Conservation (phyloP, 805 yeast species). For the Metschnikowia peoriensis region DNA sequence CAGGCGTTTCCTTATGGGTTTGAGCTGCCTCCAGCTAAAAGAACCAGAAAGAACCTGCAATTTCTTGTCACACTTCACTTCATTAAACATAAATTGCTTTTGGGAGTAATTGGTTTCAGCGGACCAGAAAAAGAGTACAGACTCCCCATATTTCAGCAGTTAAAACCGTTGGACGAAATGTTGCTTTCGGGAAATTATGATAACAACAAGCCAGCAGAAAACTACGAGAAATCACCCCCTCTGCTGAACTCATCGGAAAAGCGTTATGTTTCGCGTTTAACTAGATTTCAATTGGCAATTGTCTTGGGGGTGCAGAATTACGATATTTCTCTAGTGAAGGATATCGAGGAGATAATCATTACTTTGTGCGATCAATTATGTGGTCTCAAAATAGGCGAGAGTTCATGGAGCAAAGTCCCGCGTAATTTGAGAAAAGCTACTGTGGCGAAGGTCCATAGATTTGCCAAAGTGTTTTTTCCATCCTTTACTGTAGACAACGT, state of each 20-base stretch:
- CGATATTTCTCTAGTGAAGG: slow-evolving; percentile 52
- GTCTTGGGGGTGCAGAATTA: slow-evolving; percentile 19
- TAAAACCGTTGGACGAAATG: slow-evolving; percentile 6
- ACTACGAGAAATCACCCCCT: not conserved
- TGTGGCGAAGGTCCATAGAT: slow-evolving; percentile 46
- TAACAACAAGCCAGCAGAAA: not conserved
- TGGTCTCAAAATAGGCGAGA: slow-evolving; percentile 71
- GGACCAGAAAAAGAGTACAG: slow-evolving; percentile 14
- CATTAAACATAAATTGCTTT: not conserved
- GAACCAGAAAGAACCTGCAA: not conserved
- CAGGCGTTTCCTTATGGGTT: not conserved
- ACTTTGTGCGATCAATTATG: slow-evolving; percentile 54
- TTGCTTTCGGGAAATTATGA: slow-evolving; percentile 4
- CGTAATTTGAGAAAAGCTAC: slow-evolving; percentile 48
- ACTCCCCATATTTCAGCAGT: slow-evolving; percentile 11
- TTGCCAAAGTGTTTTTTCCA: slow-evolving; percentile 47
- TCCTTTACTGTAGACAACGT: slow-evolving; percentile 52
- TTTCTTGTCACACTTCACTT: slow-evolving; percentile 8
- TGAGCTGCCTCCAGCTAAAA: not conserved
- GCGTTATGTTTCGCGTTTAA: slow-evolving; percentile 16
- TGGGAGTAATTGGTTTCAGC: slow-evolving; percentile 9
- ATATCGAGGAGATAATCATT: slow-evolving; percentile 52
- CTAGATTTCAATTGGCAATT: slow-evolving; percentile 12
- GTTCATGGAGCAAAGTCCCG: slow-evolving; percentile 80
- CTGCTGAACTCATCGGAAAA: not conserved